Percentiles rank a stretch among this genome's conserved stretches.
Conservation (phyloP, 2,329 filamentous ascomycete genomes). For the Xylariaceae sp. region DNA sequence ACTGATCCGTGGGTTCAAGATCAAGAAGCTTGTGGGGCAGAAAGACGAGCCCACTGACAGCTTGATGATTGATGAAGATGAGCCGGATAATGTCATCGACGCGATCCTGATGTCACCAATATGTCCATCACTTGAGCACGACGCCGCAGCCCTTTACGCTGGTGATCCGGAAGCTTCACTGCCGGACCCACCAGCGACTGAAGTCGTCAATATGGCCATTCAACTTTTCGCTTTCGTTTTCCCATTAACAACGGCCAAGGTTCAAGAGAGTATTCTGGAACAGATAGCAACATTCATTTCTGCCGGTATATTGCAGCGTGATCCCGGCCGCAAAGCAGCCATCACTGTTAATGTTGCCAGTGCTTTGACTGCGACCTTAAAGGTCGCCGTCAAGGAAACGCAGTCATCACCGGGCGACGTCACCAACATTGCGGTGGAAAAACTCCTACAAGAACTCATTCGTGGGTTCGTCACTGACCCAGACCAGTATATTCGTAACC, state of each 20-base stretch:
- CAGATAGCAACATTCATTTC: conserved; percentile 89
- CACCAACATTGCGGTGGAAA: conserved; percentile 72
- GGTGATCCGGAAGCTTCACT: conserved; percentile 45
- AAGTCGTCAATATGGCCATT: conserved; percentile 92
- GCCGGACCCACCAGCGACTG: conserved; percentile 81
- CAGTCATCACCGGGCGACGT: conserved; percentile 68
- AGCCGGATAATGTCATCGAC: conserved; percentile 63
- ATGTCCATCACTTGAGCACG: conserved; percentile 81
- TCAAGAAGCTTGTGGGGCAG: conserved; percentile 67
- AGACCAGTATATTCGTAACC: conserved; percentile 79
- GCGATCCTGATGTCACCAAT: conserved; percentile 63
- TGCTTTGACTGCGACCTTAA: conserved; percentile 73
- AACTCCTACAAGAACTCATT: conserved; percentile 72
- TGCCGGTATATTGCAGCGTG: conserved; percentile 72
- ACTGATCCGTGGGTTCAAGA: conserved; percentile 71
- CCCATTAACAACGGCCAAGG: conserved; percentile 80
- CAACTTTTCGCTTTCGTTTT: conserved; percentile 89
- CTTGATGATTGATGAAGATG: conserved; percentile 45
- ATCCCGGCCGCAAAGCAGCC: conserved; percentile 82
- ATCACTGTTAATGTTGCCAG: conserved; percentile 87
- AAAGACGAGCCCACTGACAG: conserved; percentile 48
- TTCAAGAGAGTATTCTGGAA: conserved; percentile 94
- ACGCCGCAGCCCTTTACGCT: conserved; percentile 77
- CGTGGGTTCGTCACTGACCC: conserved; percentile 72
- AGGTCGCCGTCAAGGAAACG: conserved; percentile 80